phyloP scores from a whole-genome alignment of 78 protist genomes.

The Dictyostelium brefeldianum region DNA sequence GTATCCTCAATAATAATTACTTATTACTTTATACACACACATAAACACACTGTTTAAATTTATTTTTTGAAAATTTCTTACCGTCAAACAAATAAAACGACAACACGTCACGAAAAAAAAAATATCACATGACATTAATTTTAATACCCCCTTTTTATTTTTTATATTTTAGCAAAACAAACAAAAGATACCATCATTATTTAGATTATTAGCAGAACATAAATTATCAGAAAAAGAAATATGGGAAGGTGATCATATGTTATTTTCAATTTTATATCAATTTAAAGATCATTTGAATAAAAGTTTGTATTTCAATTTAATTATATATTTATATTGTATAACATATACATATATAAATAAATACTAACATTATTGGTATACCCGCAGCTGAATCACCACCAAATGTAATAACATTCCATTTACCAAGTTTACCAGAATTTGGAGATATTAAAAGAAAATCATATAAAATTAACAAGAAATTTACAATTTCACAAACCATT shows the following conservation, averaged over 20 bases:
- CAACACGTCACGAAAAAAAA: no score
- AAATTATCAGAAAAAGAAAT: conserved; percentile 69
- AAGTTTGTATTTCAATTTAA: neutral
- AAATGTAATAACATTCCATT: conserved; percentile 68
- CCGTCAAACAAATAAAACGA: neutral
- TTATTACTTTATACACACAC: no score
- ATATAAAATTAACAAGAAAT: conserved; percentile 69
- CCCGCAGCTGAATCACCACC: conserved; percentile 79
- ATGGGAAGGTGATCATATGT: conserved; percentile 75
- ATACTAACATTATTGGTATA: no score
- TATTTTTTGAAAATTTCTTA: neutral
- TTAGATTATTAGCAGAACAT: conserved; percentile 80
- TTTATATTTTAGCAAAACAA: conserved; percentile 14
- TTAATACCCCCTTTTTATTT: neutral
- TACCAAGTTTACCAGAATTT: conserved; percentile 66
- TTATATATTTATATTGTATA: no score
- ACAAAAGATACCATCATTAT: conserved; percentile 74
- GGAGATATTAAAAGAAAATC: conserved; percentile 57
- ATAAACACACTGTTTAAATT: no score
- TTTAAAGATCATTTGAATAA: conserved; percentile 64
- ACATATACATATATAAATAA: no score
- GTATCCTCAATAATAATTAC: neutral
- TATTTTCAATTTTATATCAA: conserved; percentile 77
- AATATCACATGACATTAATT: neutral
- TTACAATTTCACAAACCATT: conserved; percentile 58